A percentile compares a stretch with the other conserved stretches of the same genome.
Evolutionary conservation across 1,284 basidiomycete species (phyloP).

Genomic region (Cutaneotrichosporon cutaneum): DNA sequence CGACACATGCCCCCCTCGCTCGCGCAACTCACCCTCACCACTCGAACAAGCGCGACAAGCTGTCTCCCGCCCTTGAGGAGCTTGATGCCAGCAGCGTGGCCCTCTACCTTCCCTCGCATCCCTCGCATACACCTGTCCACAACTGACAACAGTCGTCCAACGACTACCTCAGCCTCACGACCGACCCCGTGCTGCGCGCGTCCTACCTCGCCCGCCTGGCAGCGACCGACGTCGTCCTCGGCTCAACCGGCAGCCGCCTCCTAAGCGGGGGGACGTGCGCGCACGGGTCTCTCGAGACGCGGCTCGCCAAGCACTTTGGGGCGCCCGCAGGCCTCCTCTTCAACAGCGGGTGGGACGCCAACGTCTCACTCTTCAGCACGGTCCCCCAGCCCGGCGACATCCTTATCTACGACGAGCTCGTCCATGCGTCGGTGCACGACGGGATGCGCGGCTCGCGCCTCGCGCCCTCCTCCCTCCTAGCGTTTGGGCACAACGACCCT

Average conservation of each 20-base stretch:
- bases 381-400: constrained; percentile 77
- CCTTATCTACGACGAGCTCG: constrained; percentile 79
- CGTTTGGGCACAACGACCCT: constrained; percentile 77
- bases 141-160: constrained; percentile 56
- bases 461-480: constrained; percentile 42
- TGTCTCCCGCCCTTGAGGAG: too few relatives aligned
- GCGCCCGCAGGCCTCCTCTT: constrained; percentile 74
- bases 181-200: constrained; percentile 60
- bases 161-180: constrained; percentile 86
- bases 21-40: too few relatives aligned
- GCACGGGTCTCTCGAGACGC: constrained; percentile 68
- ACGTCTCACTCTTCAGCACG: constrained; percentile 80
- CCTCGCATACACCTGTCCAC: background rate
- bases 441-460: constrained; percentile 74
- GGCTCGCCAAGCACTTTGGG: constrained; percentile 66
- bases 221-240: constrained; percentile 65
- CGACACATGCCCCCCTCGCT: background rate
- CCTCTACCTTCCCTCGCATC: too few relatives aligned
- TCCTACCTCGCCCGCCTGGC: constrained; percentile 62
- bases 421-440: constrained; percentile 91
- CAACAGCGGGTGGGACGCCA: constrained; percentile 94
- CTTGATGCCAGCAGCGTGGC: too few relatives aligned
- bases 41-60: too few relatives aligned
- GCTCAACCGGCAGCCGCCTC: constrained; percentile 84
- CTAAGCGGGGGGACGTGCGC: constrained; percentile 72